Percentiles rank a stretch among this genome's conserved stretches.
Conservation (phyloP, 2,329 filamentous ascomycete genomes). For the Venturia aucupariae region DNA sequence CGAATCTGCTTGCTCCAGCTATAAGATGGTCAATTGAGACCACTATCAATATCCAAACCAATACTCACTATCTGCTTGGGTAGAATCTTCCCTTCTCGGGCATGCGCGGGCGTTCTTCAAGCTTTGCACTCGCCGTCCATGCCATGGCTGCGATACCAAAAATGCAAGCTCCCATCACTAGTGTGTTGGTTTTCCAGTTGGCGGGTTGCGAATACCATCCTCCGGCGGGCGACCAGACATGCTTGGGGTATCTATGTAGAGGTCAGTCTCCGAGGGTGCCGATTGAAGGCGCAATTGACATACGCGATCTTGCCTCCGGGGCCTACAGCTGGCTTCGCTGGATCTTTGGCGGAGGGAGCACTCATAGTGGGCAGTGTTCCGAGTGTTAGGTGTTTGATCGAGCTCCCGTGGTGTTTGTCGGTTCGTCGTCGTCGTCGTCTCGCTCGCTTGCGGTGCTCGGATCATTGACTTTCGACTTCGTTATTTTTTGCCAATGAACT, state of each 20-base stretch:
- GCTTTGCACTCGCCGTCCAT: constrained; percentile 65
- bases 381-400: not conserved
- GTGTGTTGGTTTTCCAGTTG: constrained; percentile 93
- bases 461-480: constrained; percentile 1
- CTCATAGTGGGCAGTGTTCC: not conserved
- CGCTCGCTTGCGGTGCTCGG: not conserved
- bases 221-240: constrained; percentile 97
- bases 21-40: constrained; percentile 21
- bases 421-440: too few relatives aligned
- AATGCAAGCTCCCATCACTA: constrained; percentile 60
- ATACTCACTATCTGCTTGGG: constrained; percentile 70
- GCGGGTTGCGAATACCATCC: constrained; percentile 93
- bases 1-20: constrained; percentile 66
- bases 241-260: constrained; percentile 79
- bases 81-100: constrained; percentile 70
- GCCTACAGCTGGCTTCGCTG: constrained; percentile 20
- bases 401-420: not conserved
- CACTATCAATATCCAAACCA: constrained; percentile 10
- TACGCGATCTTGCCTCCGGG: constrained; percentile 73
- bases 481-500: not conserved
- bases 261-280: not conserved
- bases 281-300: constrained; percentile 20
- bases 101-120: constrained; percentile 64
- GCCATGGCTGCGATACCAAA: constrained; percentile 57
- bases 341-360: constrained; percentile 21